These are phyloP conservation scores for Quercus engelmannii DNA, from an alignment of 306 rosid genomes.

Conservation along the genomic window DNA sequence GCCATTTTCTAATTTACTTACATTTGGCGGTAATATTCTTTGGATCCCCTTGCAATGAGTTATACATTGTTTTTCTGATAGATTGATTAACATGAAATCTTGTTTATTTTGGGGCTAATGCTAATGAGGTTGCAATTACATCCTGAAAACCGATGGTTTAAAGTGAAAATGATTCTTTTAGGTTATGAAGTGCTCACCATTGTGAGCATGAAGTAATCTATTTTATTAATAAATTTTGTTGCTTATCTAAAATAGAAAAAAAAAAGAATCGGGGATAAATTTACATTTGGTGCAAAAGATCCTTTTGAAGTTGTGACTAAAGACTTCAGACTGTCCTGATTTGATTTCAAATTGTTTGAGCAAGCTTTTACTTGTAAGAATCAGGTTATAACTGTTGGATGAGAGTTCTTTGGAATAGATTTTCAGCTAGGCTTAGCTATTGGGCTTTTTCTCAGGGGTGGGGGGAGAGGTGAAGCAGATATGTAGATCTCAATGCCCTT, in stretches of 20 bases:
- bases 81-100: too few relatives aligned
- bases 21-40: neutral
- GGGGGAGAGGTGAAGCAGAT: too few relatives aligned
- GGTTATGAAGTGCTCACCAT: too few relatives aligned
- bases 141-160: too few relatives aligned
- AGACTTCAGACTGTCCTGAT: too few relatives aligned
- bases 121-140: too few relatives aligned
- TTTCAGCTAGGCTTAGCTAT: neutral
- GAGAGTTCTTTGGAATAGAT: neutral
- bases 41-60: too few relatives aligned
- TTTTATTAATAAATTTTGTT: too few relatives aligned
- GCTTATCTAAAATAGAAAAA: neutral
- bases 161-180: neutral
- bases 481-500: too few relatives aligned
- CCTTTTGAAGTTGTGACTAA: neutral
- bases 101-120: too few relatives aligned
- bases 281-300: neutral
- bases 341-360: neutral
- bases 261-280: neutral
- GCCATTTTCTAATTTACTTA: neutral
- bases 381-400: neutral
- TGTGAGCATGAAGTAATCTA: too few relatives aligned
- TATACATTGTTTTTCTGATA: too few relatives aligned
- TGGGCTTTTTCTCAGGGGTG: neutral
- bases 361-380: neutral